Evolutionary conservation across 2,329 filamentous ascomycete species (phyloP).

Genomic region (Lecanoromycetidae sp.): DNA sequence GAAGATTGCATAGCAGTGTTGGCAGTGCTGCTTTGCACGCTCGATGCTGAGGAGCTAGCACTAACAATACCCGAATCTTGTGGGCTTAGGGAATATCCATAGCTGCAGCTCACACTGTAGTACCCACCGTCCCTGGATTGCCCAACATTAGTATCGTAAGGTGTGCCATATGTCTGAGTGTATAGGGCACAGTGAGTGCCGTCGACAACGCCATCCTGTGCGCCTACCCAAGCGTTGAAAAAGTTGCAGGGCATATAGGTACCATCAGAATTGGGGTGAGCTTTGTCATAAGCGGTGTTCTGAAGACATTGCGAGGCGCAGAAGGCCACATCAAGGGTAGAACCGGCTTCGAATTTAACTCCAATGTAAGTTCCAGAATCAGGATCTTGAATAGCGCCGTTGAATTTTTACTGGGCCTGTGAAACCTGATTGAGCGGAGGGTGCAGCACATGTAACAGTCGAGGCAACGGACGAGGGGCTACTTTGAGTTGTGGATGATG

Average conservation of each 20-base stretch:
- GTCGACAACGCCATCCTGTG: not conserved
- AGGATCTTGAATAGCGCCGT: not conserved
- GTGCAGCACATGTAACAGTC: too few species aligned
- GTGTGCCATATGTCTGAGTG: not conserved
- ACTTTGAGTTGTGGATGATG: too few species aligned
- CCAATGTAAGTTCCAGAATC: not conserved
- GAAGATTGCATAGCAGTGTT: too few species aligned
- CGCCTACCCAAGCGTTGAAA: not conserved
- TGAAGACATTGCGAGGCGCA: not conserved
- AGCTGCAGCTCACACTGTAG: not conserved
- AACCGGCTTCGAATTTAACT: not conserved
- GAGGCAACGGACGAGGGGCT: too few species aligned
- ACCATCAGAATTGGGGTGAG: not conserved
- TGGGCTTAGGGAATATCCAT: not conserved
- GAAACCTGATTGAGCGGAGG: not conserved
- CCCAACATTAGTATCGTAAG: not conserved
- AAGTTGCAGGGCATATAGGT: not conserved
- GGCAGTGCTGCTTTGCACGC: too few species aligned
- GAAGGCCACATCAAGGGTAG: not conserved
- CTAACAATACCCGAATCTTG: not conserved
- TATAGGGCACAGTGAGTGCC: not conserved
- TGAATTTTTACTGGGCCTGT: not conserved
- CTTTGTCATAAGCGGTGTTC: not conserved
- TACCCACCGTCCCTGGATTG: not conserved
- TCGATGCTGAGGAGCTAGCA: too few species aligned